These are phyloP conservation scores for Closterium sp. DNA, from an alignment of 139 green algal genomes.

Conservation along the genomic window DNA sequence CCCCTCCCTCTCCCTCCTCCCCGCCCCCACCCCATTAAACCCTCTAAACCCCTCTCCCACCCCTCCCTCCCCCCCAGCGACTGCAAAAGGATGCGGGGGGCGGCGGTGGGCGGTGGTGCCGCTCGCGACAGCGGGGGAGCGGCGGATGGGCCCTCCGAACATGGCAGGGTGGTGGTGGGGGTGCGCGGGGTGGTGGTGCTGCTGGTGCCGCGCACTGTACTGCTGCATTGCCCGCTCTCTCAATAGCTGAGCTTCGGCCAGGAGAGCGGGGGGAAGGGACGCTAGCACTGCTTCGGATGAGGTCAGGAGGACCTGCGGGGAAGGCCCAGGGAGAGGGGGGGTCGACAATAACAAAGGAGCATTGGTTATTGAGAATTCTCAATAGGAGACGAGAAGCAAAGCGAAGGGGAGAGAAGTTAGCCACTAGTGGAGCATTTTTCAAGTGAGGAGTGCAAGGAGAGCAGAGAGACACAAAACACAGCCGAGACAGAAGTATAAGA, in stretches of 20 bases:
- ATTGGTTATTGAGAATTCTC: too few species aligned
- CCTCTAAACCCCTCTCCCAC: not conserved
- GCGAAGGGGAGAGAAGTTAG: too few species aligned
- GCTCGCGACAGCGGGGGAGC: not conserved
- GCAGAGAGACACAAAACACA: not conserved
- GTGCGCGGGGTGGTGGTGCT: not conserved
- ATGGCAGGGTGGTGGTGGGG: not conserved
- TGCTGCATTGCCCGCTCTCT: slow-evolving; percentile 54
- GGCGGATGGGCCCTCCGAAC: not conserved
- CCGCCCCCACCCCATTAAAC: not conserved
- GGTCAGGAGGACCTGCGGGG: slow-evolving; percentile 57
- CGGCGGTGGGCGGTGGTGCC: not conserved
- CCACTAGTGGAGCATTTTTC: too few species aligned
- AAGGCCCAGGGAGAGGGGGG: too few species aligned
- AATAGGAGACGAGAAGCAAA: too few species aligned
- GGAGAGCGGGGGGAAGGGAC: slow-evolving; percentile 73
- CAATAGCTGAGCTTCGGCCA: slow-evolving; percentile 74
- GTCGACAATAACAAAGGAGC: too few species aligned
- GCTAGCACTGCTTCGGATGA: slow-evolving; percentile 72
- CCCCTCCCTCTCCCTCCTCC: not conserved
- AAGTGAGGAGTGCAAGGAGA: too few species aligned
- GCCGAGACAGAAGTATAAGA: not conserved
- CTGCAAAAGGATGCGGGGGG: not conserved
- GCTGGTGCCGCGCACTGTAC: not conserved
- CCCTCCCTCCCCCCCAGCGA: not conserved